Evolutionary conservation across 257 asterid genomes (phyloP).

Genomic region (Lantana camara): DNA sequence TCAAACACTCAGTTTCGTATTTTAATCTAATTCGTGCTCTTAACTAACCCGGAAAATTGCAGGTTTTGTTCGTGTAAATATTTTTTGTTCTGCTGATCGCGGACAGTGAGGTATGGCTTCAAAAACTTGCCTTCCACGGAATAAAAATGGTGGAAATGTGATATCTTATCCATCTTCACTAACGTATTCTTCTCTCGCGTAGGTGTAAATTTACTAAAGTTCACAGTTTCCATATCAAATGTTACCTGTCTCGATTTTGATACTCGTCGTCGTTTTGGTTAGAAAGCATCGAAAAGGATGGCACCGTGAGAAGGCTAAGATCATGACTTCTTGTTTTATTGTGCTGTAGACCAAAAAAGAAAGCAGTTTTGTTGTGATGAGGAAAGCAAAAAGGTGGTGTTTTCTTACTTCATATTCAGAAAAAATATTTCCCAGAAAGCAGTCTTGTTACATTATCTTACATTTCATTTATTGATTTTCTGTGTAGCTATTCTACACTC

Average conservation of each 20-base stretch:
- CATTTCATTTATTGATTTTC: conserved; percentile 26
- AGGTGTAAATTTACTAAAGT: conserved; percentile 61
- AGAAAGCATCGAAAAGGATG: conserved; percentile 23
- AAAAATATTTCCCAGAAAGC: not conserved
- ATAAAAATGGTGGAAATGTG: too few relatives aligned
- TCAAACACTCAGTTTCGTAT: not conserved
- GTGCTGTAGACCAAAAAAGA: conserved; percentile 10
- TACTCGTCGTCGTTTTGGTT: conserved; percentile 20
- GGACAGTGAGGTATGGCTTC: conserved; percentile 49
- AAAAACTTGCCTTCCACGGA: not conserved
- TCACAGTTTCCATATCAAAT: conserved; percentile 23
- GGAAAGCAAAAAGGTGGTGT: not conserved
- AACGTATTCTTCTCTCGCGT: conserved; percentile 7
- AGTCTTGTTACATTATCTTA: not conserved
- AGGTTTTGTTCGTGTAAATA: conserved; percentile 75
- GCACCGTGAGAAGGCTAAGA: conserved; percentile 21
- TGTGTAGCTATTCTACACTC: not conserved
- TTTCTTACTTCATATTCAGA: conserved; percentile 7
- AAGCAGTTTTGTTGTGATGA: conserved; percentile 20
- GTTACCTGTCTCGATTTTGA: conserved; percentile 29
- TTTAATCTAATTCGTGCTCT: conserved; percentile 3
- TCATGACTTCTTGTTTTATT: not conserved
- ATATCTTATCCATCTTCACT: too few relatives aligned
- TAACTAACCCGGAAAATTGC: conserved; percentile 33
- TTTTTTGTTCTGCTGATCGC: conserved; percentile 30